A percentile compares a stretch with the other conserved stretches of the same genome.
These are phyloP conservation scores for Phenoliferia sp. DNA, from an alignment of 1,284 basidiomycete species.

Conservation along the genomic window DNA sequence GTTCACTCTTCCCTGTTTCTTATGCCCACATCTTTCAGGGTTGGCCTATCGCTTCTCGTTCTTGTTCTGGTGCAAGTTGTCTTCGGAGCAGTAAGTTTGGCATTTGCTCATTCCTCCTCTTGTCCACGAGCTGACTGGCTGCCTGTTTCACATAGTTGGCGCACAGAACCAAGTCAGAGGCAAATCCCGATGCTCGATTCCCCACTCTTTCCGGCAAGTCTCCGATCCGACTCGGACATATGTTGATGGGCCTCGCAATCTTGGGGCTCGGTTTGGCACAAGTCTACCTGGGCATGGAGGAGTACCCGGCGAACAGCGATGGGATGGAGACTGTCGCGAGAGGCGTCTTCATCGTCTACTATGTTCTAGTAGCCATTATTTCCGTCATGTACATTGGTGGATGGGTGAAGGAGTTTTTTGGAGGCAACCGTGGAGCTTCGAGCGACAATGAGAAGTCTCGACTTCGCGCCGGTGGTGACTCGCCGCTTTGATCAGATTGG, in stretches of 20 bases:
- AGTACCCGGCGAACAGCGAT: constrained; percentile 39
- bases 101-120: background rate
- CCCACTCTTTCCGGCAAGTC: constrained; percentile 13
- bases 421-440: too few species aligned
- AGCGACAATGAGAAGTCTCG: too few species aligned
- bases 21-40: background rate
- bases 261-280: constrained; percentile 16
- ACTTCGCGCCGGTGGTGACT: too few species aligned
- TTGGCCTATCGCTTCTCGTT: constrained; percentile 24
- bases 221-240: constrained; percentile 18
- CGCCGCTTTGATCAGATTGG: too few species aligned
- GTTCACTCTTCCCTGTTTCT: background rate
- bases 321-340: constrained; percentile 43
- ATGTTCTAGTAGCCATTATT: background rate
- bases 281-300: constrained; percentile 13
- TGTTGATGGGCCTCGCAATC: constrained; percentile 12
- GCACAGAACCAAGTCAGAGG: constrained; percentile 4
- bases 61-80: constrained; percentile 17
- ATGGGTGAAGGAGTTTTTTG: background rate
- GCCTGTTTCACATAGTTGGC: background rate
- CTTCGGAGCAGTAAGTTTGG: too few species aligned
- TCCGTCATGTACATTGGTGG: background rate
- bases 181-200: constrained; percentile 4
- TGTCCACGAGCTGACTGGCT: background rate
- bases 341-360: constrained; percentile 40